Conservation (phyloP, 2,329 filamentous ascomycete genomes). For the Nigrospora osmanthi region DNA sequence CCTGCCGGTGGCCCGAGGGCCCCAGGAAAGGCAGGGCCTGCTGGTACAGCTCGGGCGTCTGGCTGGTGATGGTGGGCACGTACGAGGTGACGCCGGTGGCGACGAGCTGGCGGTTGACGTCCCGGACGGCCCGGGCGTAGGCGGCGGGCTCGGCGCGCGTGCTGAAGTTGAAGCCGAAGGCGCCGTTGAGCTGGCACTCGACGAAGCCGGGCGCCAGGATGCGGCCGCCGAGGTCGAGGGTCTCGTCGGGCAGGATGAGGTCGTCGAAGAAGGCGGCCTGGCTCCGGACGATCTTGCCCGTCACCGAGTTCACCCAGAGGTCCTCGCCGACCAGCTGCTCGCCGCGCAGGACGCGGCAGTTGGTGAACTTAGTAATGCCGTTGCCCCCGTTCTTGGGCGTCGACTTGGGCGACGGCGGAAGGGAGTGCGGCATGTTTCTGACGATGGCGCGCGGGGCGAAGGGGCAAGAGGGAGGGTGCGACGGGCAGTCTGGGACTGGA, state of each 20-base stretch:
- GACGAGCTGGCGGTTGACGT: constrained; percentile 64
- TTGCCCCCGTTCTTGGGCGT: constrained; percentile 33
- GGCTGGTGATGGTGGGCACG: constrained; percentile 77
- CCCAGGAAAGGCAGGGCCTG: constrained; percentile 70
- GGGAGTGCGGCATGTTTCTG: constrained; percentile 20
- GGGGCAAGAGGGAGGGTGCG: too few relatives aligned
- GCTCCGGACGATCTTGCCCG: constrained; percentile 73
- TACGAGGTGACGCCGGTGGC: constrained; percentile 83
- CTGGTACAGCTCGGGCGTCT: constrained; percentile 74
- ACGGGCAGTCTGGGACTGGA: too few relatives aligned
- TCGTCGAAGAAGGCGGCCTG: constrained; percentile 62
- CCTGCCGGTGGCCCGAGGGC: constrained; percentile 55
- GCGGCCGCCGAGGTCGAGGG: constrained; percentile 72
- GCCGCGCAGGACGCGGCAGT: constrained; percentile 69
- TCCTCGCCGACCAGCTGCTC: constrained; percentile 65
- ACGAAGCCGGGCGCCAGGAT: constrained; percentile 83
- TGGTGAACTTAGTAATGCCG: constrained; percentile 78
- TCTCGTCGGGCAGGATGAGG: constrained; percentile 60
- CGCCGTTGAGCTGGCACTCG: constrained; percentile 87
- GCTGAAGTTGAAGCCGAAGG: constrained; percentile 89
- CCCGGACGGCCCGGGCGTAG: constrained; percentile 65
- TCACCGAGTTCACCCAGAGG: constrained; percentile 78
- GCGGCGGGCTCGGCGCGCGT: constrained; percentile 57
- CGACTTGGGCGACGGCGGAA: constrained; percentile 34
- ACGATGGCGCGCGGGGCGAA: not conserved